phyloP scores from a whole-genome alignment of 495 filamentous ascomycete genomes.

The Penicillium chermesinum region DNA sequence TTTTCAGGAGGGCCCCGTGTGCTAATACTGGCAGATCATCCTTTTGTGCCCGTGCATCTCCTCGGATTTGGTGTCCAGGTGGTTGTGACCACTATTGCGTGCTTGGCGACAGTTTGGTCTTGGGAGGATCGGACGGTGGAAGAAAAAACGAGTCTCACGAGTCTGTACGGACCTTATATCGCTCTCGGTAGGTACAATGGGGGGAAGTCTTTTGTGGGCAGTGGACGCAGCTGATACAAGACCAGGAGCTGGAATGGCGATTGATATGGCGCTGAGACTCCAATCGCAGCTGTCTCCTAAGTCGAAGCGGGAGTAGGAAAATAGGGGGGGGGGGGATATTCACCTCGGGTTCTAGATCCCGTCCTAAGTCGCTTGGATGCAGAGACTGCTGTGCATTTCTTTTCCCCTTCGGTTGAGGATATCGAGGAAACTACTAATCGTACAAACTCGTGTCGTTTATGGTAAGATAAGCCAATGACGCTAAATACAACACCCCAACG shows the following conservation, averaged over 20 bases:
- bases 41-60: slow-evolving; percentile 57
- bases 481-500: slow-evolving; percentile 18
- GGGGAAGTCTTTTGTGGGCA: not conserved
- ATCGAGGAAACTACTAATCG: slow-evolving; percentile 11
- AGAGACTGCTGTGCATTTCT: not conserved
- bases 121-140: slow-evolving; percentile 52
- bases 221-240: not conserved
- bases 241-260: slow-evolving; percentile 50
- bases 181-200: slow-evolving; percentile 54
- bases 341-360: not conserved
- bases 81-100: slow-evolving; percentile 66
- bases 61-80: slow-evolving; percentile 66
- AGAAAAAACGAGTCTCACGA: slow-evolving; percentile 53
- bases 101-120: slow-evolving; percentile 55
- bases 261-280: slow-evolving; percentile 51
- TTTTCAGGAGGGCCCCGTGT: not conserved
- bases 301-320: slow-evolving; percentile 29
- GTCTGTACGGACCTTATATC: slow-evolving; percentile 68
- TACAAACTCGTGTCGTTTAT: slow-evolving; percentile 9
- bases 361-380: not conserved
- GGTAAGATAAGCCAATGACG: slow-evolving; percentile 11
- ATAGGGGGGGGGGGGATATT: not conserved
- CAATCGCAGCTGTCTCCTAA: slow-evolving; percentile 28
- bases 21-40: slow-evolving; percentile 41
- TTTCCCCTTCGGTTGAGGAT: not conserved